phyloP scores from a whole-genome alignment of 108 stramenopile genomes.

The Parmales sp. region DNA sequence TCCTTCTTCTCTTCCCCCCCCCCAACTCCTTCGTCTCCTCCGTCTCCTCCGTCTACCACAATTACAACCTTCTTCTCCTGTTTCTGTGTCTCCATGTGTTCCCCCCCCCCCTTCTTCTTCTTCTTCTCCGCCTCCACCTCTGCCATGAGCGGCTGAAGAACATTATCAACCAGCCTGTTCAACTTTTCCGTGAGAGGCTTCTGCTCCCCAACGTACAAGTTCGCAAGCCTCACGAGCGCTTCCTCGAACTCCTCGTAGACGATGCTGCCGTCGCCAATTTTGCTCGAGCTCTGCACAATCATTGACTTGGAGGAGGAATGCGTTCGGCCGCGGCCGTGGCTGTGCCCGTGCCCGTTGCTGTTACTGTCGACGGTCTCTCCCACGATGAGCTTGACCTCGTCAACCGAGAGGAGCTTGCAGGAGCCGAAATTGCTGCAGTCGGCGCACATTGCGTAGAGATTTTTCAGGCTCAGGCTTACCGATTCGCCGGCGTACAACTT shows the following conservation, averaged over 20 bases:
- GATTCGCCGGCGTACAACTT: not conserved
- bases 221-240: not conserved
- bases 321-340: too few species aligned
- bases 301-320: not conserved
- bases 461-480: not conserved
- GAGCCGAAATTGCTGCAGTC: not conserved
- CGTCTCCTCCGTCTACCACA: too few species aligned
- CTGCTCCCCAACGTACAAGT: not conserved
- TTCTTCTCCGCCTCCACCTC: not conserved
- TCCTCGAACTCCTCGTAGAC: conserved; percentile 1
- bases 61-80: not conserved
- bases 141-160: not conserved
- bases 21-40: too few species aligned
- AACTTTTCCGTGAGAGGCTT: not conserved
- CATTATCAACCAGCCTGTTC: not conserved
- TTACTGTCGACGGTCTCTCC: not conserved
- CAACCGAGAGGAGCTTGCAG: not conserved
- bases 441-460: not conserved
- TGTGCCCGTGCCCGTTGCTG: not conserved
- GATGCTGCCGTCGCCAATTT: not conserved
- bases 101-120: too few species aligned
- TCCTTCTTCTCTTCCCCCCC: too few species aligned
- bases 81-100: not conserved
- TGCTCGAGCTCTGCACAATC: not conserved
- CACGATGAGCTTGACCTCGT: not conserved